phyloP scores from a whole-genome alignment of 441 rosid species.

The Aquilaria agallochum region DNA sequence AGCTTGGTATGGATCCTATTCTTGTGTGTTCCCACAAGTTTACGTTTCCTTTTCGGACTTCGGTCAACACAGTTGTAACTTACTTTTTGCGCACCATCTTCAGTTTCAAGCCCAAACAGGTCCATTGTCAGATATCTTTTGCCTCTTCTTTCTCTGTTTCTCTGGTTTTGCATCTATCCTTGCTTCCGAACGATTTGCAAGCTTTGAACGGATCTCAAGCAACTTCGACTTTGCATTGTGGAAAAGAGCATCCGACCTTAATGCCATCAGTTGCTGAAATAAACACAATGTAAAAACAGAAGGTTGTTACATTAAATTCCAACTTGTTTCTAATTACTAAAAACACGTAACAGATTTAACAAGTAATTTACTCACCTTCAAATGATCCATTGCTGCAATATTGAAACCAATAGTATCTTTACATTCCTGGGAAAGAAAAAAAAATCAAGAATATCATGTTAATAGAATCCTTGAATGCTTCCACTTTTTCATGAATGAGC shows the following conservation, averaged over 20 bases:
- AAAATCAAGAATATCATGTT: slow-evolving; percentile 3
- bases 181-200: slow-evolving; percentile 59
- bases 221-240: slow-evolving; percentile 72
- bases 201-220: slow-evolving; percentile 65
- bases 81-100: neutral
- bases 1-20: neutral
- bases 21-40: neutral
- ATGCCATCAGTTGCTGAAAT: slow-evolving; percentile 81
- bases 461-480: slow-evolving; percentile 2
- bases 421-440: slow-evolving; percentile 49
- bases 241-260: slow-evolving; percentile 80
- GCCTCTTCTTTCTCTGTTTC: slow-evolving; percentile 66
- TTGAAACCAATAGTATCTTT: slow-evolving; percentile 88
- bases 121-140: slow-evolving; percentile 46
- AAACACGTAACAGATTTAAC: neutral
- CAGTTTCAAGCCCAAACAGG: slow-evolving; percentile 31
- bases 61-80: too few species aligned
- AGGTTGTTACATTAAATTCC: neutral
- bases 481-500: neutral
- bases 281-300: neutral
- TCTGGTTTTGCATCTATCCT: slow-evolving; percentile 49
- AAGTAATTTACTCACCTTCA: slow-evolving; percentile 45
- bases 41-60: neutral
- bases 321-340: neutral
- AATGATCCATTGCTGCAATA: slow-evolving; percentile 95